These are phyloP conservation scores for Scheffersomyces quercinus DNA, from an alignment of 1,139 yeast genomes.

Conservation along the genomic window DNA sequence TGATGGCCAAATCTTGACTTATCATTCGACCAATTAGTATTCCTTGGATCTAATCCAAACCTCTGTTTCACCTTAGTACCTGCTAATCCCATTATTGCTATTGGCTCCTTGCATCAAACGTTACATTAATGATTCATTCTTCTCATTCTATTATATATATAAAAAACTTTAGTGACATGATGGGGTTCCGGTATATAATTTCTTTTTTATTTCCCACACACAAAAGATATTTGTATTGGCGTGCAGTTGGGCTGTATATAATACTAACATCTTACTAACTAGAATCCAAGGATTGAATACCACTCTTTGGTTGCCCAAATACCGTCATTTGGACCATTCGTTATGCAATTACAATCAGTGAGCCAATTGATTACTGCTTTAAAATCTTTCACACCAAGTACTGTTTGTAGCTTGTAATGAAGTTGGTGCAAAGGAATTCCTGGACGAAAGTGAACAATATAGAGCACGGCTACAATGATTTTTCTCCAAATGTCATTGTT, in stretches of 20 bases:
- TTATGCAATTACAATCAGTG: slow-evolving; percentile 38
- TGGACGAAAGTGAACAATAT: slow-evolving; percentile 62
- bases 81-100: slow-evolving; percentile 74
- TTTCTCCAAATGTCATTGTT: slow-evolving; percentile 62
- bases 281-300: slow-evolving; percentile 45
- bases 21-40: slow-evolving; percentile 92
- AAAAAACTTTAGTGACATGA: neutral
- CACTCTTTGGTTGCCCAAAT: slow-evolving; percentile 53
- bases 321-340: slow-evolving; percentile 43
- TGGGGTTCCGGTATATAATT: neutral
- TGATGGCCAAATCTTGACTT: slow-evolving; percentile 84
- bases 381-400: slow-evolving; percentile 53
- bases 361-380: slow-evolving; percentile 60
- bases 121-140: neutral
- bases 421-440: slow-evolving; percentile 51
- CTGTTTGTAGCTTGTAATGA: slow-evolving; percentile 36
- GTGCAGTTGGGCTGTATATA: neutral
- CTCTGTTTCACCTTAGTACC: slow-evolving; percentile 81
- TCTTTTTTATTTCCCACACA: neutral
- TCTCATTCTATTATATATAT: neutral
- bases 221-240: neutral
- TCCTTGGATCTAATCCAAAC: slow-evolving; percentile 91
- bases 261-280: neutral
- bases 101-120: neutral
- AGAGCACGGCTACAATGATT: slow-evolving; percentile 48